These are phyloP conservation scores for Calocybe indica DNA, from an alignment of 768 basidiomycete genomes.

Conservation along the genomic window DNA sequence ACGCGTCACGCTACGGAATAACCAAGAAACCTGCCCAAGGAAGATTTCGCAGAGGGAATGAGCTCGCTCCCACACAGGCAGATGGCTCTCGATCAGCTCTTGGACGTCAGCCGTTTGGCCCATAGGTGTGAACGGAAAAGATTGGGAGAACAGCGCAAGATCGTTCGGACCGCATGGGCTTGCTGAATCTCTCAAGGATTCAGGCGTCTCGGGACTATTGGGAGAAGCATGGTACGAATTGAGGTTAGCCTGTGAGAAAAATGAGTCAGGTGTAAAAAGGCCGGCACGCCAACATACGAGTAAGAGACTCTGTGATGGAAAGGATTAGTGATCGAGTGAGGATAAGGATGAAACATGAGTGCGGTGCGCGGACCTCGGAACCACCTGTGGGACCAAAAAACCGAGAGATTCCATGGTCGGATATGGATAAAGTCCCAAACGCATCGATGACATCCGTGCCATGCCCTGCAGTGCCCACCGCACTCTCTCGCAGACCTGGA, in stretches of 20 bases:
- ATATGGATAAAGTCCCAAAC: slow-evolving; percentile 56
- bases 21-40: slow-evolving; percentile 42
- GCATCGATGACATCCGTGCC: slow-evolving; percentile 43
- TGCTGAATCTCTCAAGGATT: slow-evolving; percentile 10
- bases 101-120: slow-evolving; percentile 41
- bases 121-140: slow-evolving; percentile 62
- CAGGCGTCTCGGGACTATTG: slow-evolving; percentile 14
- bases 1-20: slow-evolving; percentile 41
- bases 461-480: slow-evolving; percentile 7
- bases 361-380: slow-evolving; percentile 45
- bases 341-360: slow-evolving; percentile 7
- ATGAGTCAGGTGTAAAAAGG: not conserved
- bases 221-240: slow-evolving; percentile 16
- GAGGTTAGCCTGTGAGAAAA: slow-evolving; percentile 18
- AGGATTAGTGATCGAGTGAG: slow-evolving; percentile 5
- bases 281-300: not conserved
- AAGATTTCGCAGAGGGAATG: slow-evolving; percentile 37
- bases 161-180: slow-evolving; percentile 17
- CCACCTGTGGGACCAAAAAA: slow-evolving; percentile 68
- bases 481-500: slow-evolving; percentile 7
- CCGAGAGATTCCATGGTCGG: slow-evolving; percentile 52
- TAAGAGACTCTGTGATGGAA: slow-evolving; percentile 4
- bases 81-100: slow-evolving; percentile 43
- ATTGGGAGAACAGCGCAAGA: slow-evolving; percentile 46
- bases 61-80: slow-evolving; percentile 50